Evolutionary conservation across 441 rosid species (phyloP).

Genomic region (Corymbia calophylla): DNA sequence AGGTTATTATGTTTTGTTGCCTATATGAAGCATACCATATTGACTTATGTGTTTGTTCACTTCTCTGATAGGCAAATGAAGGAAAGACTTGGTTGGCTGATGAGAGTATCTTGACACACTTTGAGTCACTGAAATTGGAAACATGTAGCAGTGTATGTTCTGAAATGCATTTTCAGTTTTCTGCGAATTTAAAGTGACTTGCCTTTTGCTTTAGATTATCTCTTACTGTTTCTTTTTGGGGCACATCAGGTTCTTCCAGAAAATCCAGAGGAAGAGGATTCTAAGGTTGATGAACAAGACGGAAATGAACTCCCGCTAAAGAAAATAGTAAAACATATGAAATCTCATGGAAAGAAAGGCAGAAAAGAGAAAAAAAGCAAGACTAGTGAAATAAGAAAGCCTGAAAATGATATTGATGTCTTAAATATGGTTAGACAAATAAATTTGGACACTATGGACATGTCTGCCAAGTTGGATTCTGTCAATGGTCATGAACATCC

Average conservation of each 20-base stretch:
- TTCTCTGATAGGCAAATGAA: conserved; percentile 19
- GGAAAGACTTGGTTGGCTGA: conserved; percentile 85
- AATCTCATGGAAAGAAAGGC: conserved; percentile 58
- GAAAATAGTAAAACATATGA: conserved; percentile 66
- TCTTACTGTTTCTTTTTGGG: conserved; percentile 4
- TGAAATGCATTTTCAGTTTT: conserved; percentile 1
- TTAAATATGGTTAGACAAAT: conserved; percentile 92
- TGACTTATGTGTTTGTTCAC: background rate
- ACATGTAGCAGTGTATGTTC: conserved; percentile 50
- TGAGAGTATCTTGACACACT: conserved; percentile 64
- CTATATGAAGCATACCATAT: background rate
- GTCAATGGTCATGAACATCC: conserved; percentile 74
- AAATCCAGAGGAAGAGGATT: conserved; percentile 35
- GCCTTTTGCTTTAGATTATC: background rate
- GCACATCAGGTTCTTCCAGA: conserved; percentile 46
- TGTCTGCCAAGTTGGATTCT: conserved; percentile 58
- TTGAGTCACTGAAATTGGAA: conserved; percentile 63
- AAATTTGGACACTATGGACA: conserved; percentile 60
- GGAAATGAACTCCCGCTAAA: conserved; percentile 81
- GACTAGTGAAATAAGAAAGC: conserved; percentile 37
- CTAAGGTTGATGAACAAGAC: conserved; percentile 58
- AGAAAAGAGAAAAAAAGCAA: conserved; percentile 49
- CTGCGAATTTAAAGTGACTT: conserved; percentile 1
- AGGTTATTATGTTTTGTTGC: background rate
- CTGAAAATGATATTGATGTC: conserved; percentile 74